Evolutionary conservation across 495 filamentous ascomycete species (phyloP), one percentile per base, ranked within the genome.

Genomic region (Hypoxylon fuscum): DNA sequence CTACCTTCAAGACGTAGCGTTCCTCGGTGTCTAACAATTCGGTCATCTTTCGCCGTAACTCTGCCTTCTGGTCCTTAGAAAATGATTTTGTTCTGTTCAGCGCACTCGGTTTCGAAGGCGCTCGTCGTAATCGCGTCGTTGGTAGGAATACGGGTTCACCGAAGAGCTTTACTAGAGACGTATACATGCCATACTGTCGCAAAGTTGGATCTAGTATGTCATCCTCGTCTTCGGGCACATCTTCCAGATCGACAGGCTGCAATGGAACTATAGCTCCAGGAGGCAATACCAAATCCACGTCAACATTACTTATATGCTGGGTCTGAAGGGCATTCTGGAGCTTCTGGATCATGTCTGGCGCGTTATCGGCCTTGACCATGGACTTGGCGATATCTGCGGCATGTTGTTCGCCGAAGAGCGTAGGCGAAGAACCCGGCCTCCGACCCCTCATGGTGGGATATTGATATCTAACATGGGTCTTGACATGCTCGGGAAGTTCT

Each of bases 21-120:
- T 94, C 91, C 74, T 99, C 95, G 0, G 95, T 99, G 66, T 96
- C 91, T 21, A 96, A 83, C 54, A 98, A 70, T 72, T 99, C 95
- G 62, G 87, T 90, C 86, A 99, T 89, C 68, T 96, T 93, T 59
- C 91, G 86, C 47, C 93, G 87, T 53, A 98, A 73, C 35, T 88
- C 87, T 50, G 93, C 84, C 68, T 96, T 93, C 68, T 97, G 91
- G 40, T 87, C 86, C 68, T 88, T 88, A 5, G 88, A 83, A 62
- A 97, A 91, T 0, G 87, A 80, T 59, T 85, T 88, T 48, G 82
- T 88, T 55, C 86, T 81, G 71, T 88, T 91, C 23, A 93, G 75
- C 29, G 90, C 86, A 40, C 88, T 94, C 12, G 92, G 87, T 69
- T 88, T 90, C 17, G 93, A 97, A 17, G 94, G 92, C 11, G 93